A percentile compares a stretch with the other conserved stretches of the same genome.
phyloP scores from a whole-genome alignment of 805 yeast species.

The Saccharomycopsis synnaedendra region DNA sequence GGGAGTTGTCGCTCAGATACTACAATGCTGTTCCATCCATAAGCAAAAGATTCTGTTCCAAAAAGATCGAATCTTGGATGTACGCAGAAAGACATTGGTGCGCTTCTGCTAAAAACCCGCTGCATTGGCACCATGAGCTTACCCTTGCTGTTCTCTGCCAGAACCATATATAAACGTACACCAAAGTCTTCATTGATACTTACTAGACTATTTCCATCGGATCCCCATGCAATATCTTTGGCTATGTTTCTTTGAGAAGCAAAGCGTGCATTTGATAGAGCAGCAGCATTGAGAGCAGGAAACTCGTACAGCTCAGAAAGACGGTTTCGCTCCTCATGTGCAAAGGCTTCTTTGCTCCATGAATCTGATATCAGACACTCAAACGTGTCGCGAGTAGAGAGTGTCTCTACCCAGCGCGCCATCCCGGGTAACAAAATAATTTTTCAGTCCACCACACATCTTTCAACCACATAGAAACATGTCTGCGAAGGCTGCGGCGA shows the following conservation, averaged over 20 bases:
- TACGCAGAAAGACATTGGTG: slow-evolving; percentile 23
- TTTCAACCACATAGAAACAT: no score
- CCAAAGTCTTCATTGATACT: slow-evolving; percentile 27
- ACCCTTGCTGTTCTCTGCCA: slow-evolving; percentile 8
- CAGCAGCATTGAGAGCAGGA: no score
- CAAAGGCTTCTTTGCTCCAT: no score
- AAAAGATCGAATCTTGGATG: slow-evolving; percentile 28
- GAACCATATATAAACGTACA: slow-evolving; percentile 25
- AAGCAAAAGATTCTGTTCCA: slow-evolving; percentile 15
- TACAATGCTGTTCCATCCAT: slow-evolving; percentile 20
- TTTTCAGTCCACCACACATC: no score
- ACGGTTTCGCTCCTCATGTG: no score
- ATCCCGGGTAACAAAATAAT: no score
- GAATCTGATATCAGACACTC: no score
- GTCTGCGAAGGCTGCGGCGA: slow-evolving; percentile 25
- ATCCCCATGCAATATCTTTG: slow-evolving; percentile 26
- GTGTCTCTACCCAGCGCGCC: no score
- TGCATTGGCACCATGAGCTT: slow-evolving; percentile 24
- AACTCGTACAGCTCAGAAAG: no score
- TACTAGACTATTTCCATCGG: slow-evolving; percentile 28
- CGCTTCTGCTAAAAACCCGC: slow-evolving; percentile 22
- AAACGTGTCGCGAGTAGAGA: no score
- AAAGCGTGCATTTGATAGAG: no score
- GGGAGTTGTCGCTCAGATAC: slow-evolving; percentile 26
- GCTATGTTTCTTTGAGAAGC: not conserved